Conservation (phyloP, 306 rosid species). For the barrel medic (Medicago truncatula) region MtrunA17r5.0-ANR NC_053046.1:7657501-7658000, state of each 20-base stretch:
- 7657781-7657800: slow-evolving; percentile 1
- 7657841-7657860: neutral
- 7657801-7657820: neutral
- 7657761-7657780: neutral
- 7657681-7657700: no score
- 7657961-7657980: neutral
- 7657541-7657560: no score
- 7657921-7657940: neutral
- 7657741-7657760: slow-evolving; percentile 4
- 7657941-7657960: neutral
- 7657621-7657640: no score
- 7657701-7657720: no score
- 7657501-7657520: no score
- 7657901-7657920: neutral
- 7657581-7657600: no score
- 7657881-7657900: neutral
- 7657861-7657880: neutral
- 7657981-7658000: neutral
- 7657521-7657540: no score
- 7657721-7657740: neutral
- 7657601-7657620: no score
- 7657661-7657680: no score
- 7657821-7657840: neutral
- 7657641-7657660: no score
- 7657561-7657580: no score